Conservation (phyloP, 148 eudicot genomes). For the Limonium bicolor region DNA sequence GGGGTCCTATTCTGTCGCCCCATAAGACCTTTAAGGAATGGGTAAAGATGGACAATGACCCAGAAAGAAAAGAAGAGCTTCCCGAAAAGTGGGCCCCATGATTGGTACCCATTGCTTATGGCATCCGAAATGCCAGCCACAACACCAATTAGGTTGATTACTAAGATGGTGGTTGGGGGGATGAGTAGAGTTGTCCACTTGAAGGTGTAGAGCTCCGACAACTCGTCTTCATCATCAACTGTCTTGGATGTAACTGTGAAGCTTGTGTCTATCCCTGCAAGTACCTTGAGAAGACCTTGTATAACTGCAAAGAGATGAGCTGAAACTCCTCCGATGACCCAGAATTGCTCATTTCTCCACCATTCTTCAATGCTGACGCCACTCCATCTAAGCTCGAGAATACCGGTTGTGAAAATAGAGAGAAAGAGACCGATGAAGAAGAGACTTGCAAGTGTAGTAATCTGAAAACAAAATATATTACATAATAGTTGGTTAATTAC, state of each 20-base stretch:
- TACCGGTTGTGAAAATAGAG: conserved; percentile 80
- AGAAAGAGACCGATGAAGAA: conserved; percentile 83
- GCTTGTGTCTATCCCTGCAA: conserved; percentile 92
- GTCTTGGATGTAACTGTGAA: conserved; percentile 84
- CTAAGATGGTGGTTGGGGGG: conserved; percentile 85
- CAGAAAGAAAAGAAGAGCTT: conserved; percentile 94
- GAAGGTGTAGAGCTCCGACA: conserved; percentile 67
- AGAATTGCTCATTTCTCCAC: conserved; percentile 92
- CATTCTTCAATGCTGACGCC: conserved; percentile 99
- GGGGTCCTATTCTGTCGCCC: conserved; percentile 96
- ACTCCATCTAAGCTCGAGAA: conserved; percentile 96
- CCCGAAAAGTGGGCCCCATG: conserved; percentile 97
- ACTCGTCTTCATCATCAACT: conserved; percentile 72
- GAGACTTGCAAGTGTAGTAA: conserved; percentile 95
- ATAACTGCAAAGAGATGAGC: conserved; percentile 93
- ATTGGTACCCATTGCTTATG: conserved; percentile 78
- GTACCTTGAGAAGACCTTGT: conserved; percentile 77
- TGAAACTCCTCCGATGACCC: conserved; percentile 48
- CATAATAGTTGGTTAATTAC: too few relatives aligned
- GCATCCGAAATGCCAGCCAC: conserved; percentile 98
- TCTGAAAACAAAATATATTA: too few relatives aligned
- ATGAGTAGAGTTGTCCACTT: conserved; percentile 98
- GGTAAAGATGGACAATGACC: conserved; percentile 93
- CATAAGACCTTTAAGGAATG: conserved; percentile 98
- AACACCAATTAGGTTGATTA: conserved; percentile 90